These are phyloP conservation scores for Quercus dentata DNA, from an alignment of 306 rosid species.

Conservation along the genomic window DNA sequence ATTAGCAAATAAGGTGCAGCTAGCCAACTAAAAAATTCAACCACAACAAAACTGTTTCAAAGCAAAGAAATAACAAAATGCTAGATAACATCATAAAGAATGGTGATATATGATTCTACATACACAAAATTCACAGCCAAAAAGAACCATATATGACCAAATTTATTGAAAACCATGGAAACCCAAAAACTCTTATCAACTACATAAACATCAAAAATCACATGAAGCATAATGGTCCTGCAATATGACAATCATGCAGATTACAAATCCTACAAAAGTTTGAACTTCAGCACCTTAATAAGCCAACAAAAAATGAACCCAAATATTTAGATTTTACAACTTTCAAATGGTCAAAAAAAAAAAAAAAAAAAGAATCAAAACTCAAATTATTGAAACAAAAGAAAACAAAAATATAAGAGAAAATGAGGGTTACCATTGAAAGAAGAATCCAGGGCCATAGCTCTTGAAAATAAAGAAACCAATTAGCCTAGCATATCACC, in stretches of 20 bases:
- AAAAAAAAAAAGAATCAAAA: slow-evolving; percentile 6
- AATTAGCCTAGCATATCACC: slow-evolving; percentile 55
- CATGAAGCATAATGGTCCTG: slow-evolving; percentile 10
- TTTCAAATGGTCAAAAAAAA: too few relatives aligned
- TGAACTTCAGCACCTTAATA: slow-evolving; percentile 1
- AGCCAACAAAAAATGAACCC: slow-evolving; percentile 6
- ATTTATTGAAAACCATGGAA: slow-evolving; percentile 14
- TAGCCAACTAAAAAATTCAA: slow-evolving; percentile 5
- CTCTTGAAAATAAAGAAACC: slow-evolving; percentile 35
- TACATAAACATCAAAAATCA: background rate
- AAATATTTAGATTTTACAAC: too few relatives aligned
- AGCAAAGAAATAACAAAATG: slow-evolving; percentile 8
- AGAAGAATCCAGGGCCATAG: slow-evolving; percentile 73
- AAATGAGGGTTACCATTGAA: slow-evolving; percentile 44
- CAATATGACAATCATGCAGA: slow-evolving; percentile 7
- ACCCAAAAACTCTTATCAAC: slow-evolving; percentile 24
- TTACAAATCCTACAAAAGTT: slow-evolving; percentile 25
- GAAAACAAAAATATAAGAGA: background rate
- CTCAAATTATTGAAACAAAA: slow-evolving; percentile 11
- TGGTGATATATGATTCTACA: background rate
- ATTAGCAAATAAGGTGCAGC: background rate
- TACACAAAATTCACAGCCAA: background rate
- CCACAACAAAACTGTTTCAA: background rate
- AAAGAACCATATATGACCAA: slow-evolving; percentile 2
- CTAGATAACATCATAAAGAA: background rate